phyloP scores from a whole-genome alignment of 2,329 filamentous ascomycete species.

The Phialophora expanda region DNA sequence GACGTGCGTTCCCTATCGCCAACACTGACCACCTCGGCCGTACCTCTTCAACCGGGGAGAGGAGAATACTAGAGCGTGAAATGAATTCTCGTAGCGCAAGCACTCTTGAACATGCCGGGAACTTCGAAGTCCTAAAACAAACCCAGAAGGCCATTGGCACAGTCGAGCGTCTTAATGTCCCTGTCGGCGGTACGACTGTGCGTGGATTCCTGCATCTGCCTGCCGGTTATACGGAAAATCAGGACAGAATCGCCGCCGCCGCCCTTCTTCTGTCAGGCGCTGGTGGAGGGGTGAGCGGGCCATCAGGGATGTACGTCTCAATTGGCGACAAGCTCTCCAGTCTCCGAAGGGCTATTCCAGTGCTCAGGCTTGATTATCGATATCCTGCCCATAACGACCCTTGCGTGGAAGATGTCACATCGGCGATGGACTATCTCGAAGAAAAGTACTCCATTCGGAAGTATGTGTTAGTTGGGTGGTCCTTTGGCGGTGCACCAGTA shows the following conservation, averaged over 20 bases:
- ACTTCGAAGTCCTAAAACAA: constrained; percentile 11
- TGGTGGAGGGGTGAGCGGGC: constrained; percentile 49
- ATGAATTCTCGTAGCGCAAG: not conserved
- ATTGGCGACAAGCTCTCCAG: constrained; percentile 51
- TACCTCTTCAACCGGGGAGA: not conserved
- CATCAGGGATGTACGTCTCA: constrained; percentile 49
- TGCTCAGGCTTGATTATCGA: constrained; percentile 51
- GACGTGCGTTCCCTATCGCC: not conserved
- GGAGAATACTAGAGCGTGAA: not conserved
- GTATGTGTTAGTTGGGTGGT: constrained; percentile 53
- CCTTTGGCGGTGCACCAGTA: constrained; percentile 51
- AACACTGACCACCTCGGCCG: not conserved
- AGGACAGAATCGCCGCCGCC: constrained; percentile 33
- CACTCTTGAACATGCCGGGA: constrained; percentile 9
- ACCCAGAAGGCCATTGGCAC: constrained; percentile 21
- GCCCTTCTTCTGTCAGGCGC: constrained; percentile 45
- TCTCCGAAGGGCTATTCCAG: constrained; percentile 46
- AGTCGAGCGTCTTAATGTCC: constrained; percentile 22
- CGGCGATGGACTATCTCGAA: constrained; percentile 47
- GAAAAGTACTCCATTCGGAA: constrained; percentile 41
- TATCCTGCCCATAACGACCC: constrained; percentile 45
- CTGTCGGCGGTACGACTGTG: constrained; percentile 36
- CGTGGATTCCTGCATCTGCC: constrained; percentile 45
- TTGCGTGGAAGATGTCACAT: constrained; percentile 47
- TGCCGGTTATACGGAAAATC: constrained; percentile 37